These are phyloP conservation scores for Alternaria novae-zelandiae DNA, from an alignment of 2,329 filamentous ascomycete species.

Conservation along the genomic window DNA sequence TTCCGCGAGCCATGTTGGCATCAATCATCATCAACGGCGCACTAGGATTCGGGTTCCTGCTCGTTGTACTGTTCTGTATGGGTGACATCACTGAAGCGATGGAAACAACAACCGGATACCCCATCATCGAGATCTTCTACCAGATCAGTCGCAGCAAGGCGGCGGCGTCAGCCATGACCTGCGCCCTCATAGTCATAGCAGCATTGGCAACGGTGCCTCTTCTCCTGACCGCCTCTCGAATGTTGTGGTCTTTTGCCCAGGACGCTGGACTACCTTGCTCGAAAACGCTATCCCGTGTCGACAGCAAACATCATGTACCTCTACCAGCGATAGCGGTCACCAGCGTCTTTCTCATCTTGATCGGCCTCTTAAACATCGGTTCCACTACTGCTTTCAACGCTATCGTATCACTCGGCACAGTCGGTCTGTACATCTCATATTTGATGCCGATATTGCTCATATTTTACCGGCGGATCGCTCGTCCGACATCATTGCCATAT, in stretches of 20 bases:
- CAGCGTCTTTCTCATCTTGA: slow-evolving; percentile 3
- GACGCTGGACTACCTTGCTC: slow-evolving; percentile 44
- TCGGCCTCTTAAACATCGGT: slow-evolving; percentile 28
- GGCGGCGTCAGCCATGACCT: slow-evolving; percentile 20
- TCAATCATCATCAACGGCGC: slow-evolving; percentile 39
- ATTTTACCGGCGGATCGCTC: slow-evolving; percentile 14
- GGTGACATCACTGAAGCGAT: slow-evolving; percentile 37
- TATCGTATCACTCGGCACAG: slow-evolving; percentile 23
- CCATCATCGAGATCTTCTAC: slow-evolving; percentile 46
- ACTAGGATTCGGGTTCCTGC: slow-evolving; percentile 42
- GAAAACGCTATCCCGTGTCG: slow-evolving; percentile 15
- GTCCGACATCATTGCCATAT: slow-evolving; percentile 2
- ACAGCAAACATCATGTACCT: slow-evolving; percentile 24
- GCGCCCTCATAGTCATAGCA: slow-evolving; percentile 30
- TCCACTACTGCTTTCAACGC: slow-evolving; percentile 26
- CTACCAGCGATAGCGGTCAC: slow-evolving; percentile 19
- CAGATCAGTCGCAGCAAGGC: neutral
- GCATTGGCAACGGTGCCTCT: slow-evolving; percentile 3
- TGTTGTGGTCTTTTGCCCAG: slow-evolving; percentile 32
- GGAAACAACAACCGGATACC: slow-evolving; percentile 39
- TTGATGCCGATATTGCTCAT: slow-evolving; percentile 20
- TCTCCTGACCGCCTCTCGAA: slow-evolving; percentile 30
- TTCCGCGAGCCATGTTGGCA: slow-evolving; percentile 2
- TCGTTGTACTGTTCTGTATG: slow-evolving; percentile 48
- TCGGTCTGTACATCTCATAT: slow-evolving; percentile 27